Conservation (phyloP, 2,329 filamentous ascomycete species). For the Fusarium citri region DNA sequence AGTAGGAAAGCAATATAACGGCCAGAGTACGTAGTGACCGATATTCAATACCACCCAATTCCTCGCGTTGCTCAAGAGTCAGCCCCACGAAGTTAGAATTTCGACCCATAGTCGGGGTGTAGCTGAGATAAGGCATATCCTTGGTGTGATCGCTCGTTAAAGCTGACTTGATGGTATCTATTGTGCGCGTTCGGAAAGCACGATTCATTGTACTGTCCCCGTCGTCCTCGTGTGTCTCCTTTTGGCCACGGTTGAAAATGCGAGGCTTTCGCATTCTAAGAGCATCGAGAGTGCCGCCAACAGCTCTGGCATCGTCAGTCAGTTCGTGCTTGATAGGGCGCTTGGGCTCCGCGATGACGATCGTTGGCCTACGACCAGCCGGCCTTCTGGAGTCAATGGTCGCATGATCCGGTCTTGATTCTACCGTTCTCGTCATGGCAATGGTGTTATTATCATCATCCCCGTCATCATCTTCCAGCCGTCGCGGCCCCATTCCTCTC, state of each 20-base stretch:
- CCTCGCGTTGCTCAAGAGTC: constrained; percentile 90
- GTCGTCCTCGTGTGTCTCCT: constrained; percentile 53
- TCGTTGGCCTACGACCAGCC: constrained; percentile 63
- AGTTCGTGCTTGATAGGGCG: constrained; percentile 52
- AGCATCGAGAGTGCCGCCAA: constrained; percentile 54
- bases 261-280: constrained; percentile 60
- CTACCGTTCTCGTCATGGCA: constrained; percentile 42
- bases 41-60: constrained; percentile 96
- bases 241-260: constrained; percentile 53
- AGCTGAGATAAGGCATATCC: constrained; percentile 90
- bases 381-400: constrained; percentile 39
- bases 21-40: constrained; percentile 89
- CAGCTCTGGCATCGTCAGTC: constrained; percentile 57
- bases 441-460: constrained; percentile 52
- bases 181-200: constrained; percentile 59
- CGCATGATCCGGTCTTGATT: constrained; percentile 43
- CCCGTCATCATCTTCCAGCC: constrained; percentile 57
- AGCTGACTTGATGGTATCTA: constrained; percentile 68
- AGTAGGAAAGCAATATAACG: constrained; percentile 82
- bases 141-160: constrained; percentile 65
- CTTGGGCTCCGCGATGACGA: constrained; percentile 75
- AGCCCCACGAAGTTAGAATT: constrained; percentile 94
- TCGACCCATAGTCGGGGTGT: constrained; percentile 89
- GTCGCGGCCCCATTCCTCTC: constrained; percentile 76
- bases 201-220: constrained; percentile 46